Evolutionary conservation across 2,329 filamentous ascomycete genomes (phyloP), one percentile per base, ranked within the genome.

Genomic region (Rhexocercosporidium sp.): DNA sequence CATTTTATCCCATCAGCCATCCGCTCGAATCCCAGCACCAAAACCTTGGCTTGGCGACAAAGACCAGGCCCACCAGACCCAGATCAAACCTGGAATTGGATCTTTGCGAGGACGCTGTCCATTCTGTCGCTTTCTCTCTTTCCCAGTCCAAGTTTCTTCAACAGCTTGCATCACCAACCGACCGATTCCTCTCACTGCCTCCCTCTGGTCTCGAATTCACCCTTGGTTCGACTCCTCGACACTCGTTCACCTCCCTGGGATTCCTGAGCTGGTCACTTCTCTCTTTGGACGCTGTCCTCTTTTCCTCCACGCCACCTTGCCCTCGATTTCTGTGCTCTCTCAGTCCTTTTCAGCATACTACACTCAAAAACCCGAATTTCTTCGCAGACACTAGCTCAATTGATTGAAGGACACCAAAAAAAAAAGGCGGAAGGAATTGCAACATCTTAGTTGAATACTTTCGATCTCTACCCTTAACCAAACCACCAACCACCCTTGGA

Each of bases 1-100:
- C 12, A 16, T 51, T n/a, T 20, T n/a, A 47, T n/a, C 41, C 25
- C 22, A 27, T 7, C 22, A 51, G 27, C 31, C 34, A 39, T 56
- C 53, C 29, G n/a, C 18, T 22, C 54, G 34, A 57, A 57, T 37
- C 54, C 54, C 20, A 25, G 31, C 34, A 20, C 1, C 31, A 12
- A 44, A 41, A 57, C 34, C n/a, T 41, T 27, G 20, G 34, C 54
- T 57, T 57, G 54, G 54, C 54, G 34, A 20, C 34, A 41, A 56
- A 41, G 54, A 56, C 20, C 53, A 56, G 25, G 49, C 49, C 49
- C 31, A 27, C 49, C 25, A 8, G 22, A 53, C 49, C 49, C 49
- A 53, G 49, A 41, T 57, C 54, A 57, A 57, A 39, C n/a, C 54
- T 57, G 41, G 54, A 57, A 57, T 41, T 57, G 54, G 31, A n/a